Evolutionary conservation across 371 early-diverging fungal genomes (phyloP), one percentile per base, ranked within the genome.

Genomic region (Syncephalastrum sp.): DNA sequence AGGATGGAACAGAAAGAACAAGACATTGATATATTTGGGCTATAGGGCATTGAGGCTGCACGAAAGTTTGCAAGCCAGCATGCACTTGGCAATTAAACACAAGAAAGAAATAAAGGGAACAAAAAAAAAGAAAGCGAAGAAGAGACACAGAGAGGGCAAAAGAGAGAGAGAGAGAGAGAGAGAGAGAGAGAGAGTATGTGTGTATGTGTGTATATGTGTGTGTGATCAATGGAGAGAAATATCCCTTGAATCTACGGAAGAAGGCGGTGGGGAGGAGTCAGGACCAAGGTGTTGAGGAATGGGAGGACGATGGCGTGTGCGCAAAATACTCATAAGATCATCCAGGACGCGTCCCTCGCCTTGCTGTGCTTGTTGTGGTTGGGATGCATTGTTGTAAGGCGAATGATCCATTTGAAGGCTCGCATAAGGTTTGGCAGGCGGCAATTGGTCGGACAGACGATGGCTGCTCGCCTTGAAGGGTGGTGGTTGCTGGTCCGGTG

Each of bases 1-100:
- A 8, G 29, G 27, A 16, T 12, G 19, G 33, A 15, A 49, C 24
- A 1, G 14, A 6, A 17, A n/a, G 7, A 24, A 33, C 14, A 14
- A 5, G 5, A 5, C 3, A 10, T 52, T 44, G 41, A 13, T 49
- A 33, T 44, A 7, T 46, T 15, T 21, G 38, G 33, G 24, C 8
- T 53, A 5, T 38, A 62, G 67, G 67, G 67, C 24, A 55, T 56
- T 29, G 23, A 42, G 15, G 53, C 44, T 6, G 59, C 68, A 21
- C 59, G 59, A 12, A 52, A 60, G 50, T 68, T 68, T 48, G 61
- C 64, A 24, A 62, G 58, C 19, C 59, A 67, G 54, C 59, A 67
- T 45, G 33, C 43, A 23, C 33, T 42, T 24, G 54, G 43, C 44
- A 16, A 47, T 55, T 55, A 47, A 47, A 53, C 53, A 59, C 46